Evolutionary conservation across 345 rosid species (phyloP).

Genomic region (Citrus cavaleriei): DNA sequence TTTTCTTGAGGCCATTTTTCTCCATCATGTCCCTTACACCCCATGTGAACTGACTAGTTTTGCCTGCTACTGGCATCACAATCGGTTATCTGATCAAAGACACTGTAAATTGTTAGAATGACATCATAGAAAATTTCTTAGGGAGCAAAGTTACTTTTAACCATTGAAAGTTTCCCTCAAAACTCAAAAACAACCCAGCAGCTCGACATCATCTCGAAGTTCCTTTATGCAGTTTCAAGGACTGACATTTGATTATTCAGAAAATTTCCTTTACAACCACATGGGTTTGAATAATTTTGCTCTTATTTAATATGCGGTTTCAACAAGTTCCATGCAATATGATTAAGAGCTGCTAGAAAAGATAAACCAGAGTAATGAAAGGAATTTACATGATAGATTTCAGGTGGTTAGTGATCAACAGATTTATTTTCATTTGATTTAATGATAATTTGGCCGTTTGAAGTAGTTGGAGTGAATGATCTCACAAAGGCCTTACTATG

Average conservation of each 20-base stretch:
- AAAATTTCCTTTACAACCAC: background rate
- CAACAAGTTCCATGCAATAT: background rate
- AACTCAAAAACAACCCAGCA: background rate
- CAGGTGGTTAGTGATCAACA: constrained; percentile 4
- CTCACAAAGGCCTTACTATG: constrained; percentile 9
- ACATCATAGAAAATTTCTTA: background rate
- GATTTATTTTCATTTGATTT: background rate
- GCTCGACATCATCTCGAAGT: background rate
- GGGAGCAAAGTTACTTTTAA: too few relatives aligned
- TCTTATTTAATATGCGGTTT: background rate
- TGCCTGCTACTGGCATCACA: constrained; percentile 11
- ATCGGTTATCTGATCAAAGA: constrained; percentile 12
- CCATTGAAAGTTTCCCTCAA: background rate
- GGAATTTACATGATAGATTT: background rate
- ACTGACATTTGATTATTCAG: background rate
- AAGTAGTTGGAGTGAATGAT: constrained; percentile 19
- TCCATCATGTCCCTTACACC: constrained; percentile 14
- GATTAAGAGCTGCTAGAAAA: background rate
- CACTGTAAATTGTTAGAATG: background rate
- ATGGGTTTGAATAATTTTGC: background rate
- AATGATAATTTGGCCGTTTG: constrained; percentile 5
- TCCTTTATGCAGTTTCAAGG: background rate
- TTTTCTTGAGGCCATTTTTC: constrained; percentile 6
- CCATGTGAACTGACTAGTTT: constrained; percentile 30
- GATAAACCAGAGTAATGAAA: background rate